Evolutionary conservation across 768 basidiomycete genomes (phyloP), one percentile per base, ranked within the genome.

Genomic region (Agrocybe pediades): DNA sequence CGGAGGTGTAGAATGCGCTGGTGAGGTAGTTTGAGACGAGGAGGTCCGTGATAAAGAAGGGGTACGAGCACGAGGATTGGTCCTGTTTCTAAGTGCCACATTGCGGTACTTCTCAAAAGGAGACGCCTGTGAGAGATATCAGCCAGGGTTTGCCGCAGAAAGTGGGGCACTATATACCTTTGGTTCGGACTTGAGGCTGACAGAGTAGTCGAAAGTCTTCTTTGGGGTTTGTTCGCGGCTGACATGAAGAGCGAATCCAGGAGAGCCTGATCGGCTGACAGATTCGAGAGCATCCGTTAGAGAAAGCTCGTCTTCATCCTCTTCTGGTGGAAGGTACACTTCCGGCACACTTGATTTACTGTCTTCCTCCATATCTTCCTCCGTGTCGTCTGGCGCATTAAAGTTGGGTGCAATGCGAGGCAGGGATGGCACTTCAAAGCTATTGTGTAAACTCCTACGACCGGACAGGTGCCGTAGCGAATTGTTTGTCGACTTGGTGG

Each of bases 1-100:
- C 11, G 74, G 76, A 20, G 87, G 87, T 1, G 87, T 89, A 2
- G 87, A 85, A 57, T 87, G 78, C 1, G 81, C 67, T 0, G 85
- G 79, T 4, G 85, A 87, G 9, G 86, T 83, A 0, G 77, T 74
- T 20, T 75, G 76, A 1, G 84, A 85, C 27, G 83, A 79, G 0
- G 79, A 77, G 1, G 85, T 87, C 46, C 79, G 80, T 7, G 87
- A 80, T 8, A 89, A 73, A 1, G 87, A 88, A 4, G 87, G 87
- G 4, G 86, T 88, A 23, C 87, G 82, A 17, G 75, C 73, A 24
- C 83, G 77, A 17, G 75, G 62, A 30, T 76, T 63, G 16, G 81
- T 50, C 23, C 23, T 21, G 25, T 26, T 42, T 26, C 86, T 81
- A 45, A 86, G 57, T 11, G 80, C 77, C 23, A 88, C 81, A 61